These are phyloP conservation scores for Neolentinus lepideus DNA, from an alignment of 1,284 basidiomycete genomes.

Conservation along the genomic window DNA sequence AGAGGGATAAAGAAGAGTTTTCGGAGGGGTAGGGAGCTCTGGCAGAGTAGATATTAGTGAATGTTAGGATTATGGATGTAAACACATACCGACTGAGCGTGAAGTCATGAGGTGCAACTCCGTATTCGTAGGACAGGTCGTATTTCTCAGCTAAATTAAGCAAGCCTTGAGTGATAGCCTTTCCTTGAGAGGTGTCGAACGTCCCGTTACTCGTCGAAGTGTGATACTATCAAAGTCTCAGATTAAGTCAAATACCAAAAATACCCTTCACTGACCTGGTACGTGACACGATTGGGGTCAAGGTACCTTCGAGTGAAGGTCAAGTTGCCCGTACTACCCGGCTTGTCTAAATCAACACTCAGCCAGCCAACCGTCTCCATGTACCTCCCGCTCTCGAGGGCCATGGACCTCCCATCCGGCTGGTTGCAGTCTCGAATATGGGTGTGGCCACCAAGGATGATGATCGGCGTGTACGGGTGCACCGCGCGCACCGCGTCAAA, in stretches of 20 bases:
- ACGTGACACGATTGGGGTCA: slow-evolving; percentile 69
- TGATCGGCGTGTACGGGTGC: slow-evolving; percentile 69
- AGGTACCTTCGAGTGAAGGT: slow-evolving; percentile 65
- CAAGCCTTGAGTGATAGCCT: slow-evolving; percentile 47
- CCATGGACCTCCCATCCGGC: slow-evolving; percentile 58
- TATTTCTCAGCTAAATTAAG: slow-evolving; percentile 43
- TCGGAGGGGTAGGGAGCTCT: slow-evolving; percentile 63
- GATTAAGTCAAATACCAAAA: neutral
- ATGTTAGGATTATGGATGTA: neutral
- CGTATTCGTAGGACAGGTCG: slow-evolving; percentile 48
- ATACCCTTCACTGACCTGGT: slow-evolving; percentile 35
- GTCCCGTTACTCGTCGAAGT: slow-evolving; percentile 31
- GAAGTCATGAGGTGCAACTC: slow-evolving; percentile 69
- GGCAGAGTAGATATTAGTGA: neutral
- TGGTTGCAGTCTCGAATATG: slow-evolving; percentile 77
- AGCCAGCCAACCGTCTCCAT: slow-evolving; percentile 82
- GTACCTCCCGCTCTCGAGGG: slow-evolving; percentile 77
- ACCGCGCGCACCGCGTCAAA: slow-evolving; percentile 68
- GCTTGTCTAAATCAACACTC: slow-evolving; percentile 39
- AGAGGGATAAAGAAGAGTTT: slow-evolving; percentile 53
- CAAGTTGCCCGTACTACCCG: slow-evolving; percentile 37
- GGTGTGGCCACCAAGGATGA: slow-evolving; percentile 76
- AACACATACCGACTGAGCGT: slow-evolving; percentile 47
- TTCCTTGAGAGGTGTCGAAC: slow-evolving; percentile 53
- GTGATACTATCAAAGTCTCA: slow-evolving; percentile 41